Evolutionary conservation across 2,329 filamentous ascomycete species (phyloP).

Genomic region (Bipolaris cookei): DNA sequence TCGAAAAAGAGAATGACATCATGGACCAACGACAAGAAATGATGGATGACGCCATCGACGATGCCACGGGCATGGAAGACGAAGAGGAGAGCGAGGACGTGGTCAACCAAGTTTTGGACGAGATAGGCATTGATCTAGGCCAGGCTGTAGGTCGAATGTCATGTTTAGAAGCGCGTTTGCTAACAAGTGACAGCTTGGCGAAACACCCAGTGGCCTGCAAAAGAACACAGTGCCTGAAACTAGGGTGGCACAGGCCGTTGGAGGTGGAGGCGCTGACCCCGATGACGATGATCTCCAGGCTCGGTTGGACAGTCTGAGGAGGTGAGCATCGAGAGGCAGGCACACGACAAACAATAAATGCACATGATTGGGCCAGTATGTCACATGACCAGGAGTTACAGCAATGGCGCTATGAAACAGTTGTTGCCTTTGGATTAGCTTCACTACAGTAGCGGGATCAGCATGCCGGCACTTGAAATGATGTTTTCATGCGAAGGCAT

Average conservation of each 20-base stretch:
- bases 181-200: conserved; percentile 71
- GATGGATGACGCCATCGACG: conserved; percentile 99
- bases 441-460: neutral
- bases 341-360: conserved; percentile 5
- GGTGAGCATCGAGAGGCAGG: conserved; percentile 43
- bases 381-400: neutral
- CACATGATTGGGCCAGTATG: neutral
- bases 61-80: conserved; percentile 87
- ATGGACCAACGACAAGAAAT: conserved; percentile 99
- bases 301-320: conserved; percentile 82
- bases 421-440: neutral
- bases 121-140: conserved; percentile 92
- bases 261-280: conserved; percentile 68
- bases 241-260: conserved; percentile 85
- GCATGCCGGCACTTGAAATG: neutral
- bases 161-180: conserved; percentile 6
- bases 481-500: neutral
- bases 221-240: conserved; percentile 74
- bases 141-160: conserved; percentile 70
- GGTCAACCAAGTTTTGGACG: conserved; percentile 93
- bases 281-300: conserved; percentile 96
- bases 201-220: conserved; percentile 85
- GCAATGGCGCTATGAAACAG: neutral
- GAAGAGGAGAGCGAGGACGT: conserved; percentile 98
- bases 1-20: conserved; percentile 97